Base-by-base conservation (phyloP, 352 stramenopile genomes). In the Pythium rhizo-oryzae region DNA sequence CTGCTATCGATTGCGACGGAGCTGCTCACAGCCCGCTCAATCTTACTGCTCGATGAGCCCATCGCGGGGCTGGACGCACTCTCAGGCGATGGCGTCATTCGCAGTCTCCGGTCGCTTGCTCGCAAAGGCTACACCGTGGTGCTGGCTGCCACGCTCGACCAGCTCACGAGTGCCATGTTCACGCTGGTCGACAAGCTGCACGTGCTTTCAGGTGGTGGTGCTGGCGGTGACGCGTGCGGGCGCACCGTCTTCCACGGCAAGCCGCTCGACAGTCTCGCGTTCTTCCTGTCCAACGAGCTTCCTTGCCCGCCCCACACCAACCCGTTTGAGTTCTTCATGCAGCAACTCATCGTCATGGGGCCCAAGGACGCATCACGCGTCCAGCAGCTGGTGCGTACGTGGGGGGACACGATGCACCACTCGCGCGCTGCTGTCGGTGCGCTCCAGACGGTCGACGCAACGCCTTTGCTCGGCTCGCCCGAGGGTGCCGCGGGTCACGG, bases 11-110 rank as follows among this genome's bases (percentile, higher is more conserved):
- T 47, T 15, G 41, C 41, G 4, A 47, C 41, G 1, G 41, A 47
- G 18, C 15, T 47, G 15, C 50, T 97, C n/a, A 90, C 79, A 0
- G 87, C 92, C 49, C 87, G 87, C n/a, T 85, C 85, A 2, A 67
- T 94, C 19, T 47, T 97, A 7, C 89, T 97, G 3, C 80, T 96
- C 9, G 91, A 97, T 50, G 90, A 97, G 54, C 89, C 89, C 1
- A 94, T 85, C 0, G 74, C 80, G 24, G 87, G 67, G 0, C 33
- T 91, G n/a, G 80, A 87, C 55, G 81, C 68, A 1, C 84, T 84
- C 54, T 82, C 78, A 57, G 76, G 80, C 5, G 77, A 91, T 70
- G 78, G 52, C 8, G 74, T 92, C 65, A 86, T 4, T 61, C 63
- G 3, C 74, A 79, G 41, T 58, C 59, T 91, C 43, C 76, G 72